A percentile compares a stretch with the other conserved stretches of the same genome.
phyloP scores from a whole-genome alignment of 2,329 filamentous ascomycete genomes.

The Raffaelea ambrosiae region DNA sequence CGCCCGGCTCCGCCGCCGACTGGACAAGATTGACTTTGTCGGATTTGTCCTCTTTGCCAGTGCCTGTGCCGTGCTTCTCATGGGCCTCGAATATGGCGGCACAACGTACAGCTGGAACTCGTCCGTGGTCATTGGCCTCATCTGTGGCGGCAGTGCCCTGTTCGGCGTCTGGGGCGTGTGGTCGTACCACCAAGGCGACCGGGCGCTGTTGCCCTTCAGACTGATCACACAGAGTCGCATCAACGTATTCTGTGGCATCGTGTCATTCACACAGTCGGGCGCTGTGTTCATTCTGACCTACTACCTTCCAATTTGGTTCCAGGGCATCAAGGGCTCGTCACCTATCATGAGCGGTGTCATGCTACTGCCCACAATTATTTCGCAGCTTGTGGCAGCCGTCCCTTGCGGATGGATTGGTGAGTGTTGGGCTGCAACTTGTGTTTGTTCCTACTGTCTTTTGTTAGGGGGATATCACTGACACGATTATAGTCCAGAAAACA shows the following conservation, averaged over 20 bases:
- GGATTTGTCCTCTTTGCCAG: constrained; percentile 34
- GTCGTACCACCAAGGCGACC: constrained; percentile 25
- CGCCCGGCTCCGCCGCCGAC: neutral
- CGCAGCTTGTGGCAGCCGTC: constrained; percentile 5
- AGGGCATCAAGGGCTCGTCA: constrained; percentile 20
- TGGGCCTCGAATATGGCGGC: constrained; percentile 36
- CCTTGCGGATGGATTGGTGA: constrained; percentile 6
- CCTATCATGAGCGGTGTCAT: constrained; percentile 15
- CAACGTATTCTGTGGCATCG: constrained; percentile 9
- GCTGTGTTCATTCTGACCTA: constrained; percentile 22
- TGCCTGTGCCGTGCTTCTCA: constrained; percentile 29
- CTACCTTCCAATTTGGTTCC: constrained; percentile 24
- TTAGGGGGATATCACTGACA: neutral
- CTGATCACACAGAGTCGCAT: constrained; percentile 29
- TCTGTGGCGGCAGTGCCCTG: constrained; percentile 23
- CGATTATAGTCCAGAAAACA: constrained; percentile 15
- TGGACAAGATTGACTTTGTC: constrained; percentile 26
- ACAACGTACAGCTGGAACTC: constrained; percentile 29
- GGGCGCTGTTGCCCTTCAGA: constrained; percentile 16
- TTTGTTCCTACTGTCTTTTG: neutral
- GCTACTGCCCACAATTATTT: constrained; percentile 10
- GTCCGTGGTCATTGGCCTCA: constrained; percentile 29
- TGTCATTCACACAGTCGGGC: constrained; percentile 6
- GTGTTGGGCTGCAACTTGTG: neutral
- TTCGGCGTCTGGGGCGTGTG: constrained; percentile 25